A percentile compares a stretch with the other conserved stretches of the same genome.
These are phyloP conservation scores for Ophiostoma montium DNA, from an alignment of 2,329 filamentous ascomycete species.

Conservation along the genomic window DNA sequence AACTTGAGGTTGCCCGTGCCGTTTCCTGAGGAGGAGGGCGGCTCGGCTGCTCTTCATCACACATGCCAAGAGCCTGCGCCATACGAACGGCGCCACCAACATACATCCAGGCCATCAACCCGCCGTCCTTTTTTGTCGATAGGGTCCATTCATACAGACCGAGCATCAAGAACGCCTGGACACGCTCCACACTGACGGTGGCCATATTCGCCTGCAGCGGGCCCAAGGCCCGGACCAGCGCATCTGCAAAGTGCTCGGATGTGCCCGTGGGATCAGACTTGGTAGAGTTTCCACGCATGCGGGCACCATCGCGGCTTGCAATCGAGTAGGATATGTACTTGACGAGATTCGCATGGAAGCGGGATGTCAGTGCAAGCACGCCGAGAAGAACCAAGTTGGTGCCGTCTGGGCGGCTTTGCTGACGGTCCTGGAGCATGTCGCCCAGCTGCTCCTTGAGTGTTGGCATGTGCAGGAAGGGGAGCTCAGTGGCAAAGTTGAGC, in stretches of 20 bases:
- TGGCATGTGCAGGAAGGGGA: constrained; percentile 56
- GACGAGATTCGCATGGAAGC: constrained; percentile 49
- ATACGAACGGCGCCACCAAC: constrained; percentile 50
- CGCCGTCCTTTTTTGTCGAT: constrained; percentile 32
- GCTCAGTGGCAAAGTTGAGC: constrained; percentile 56
- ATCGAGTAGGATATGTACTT: constrained; percentile 33
- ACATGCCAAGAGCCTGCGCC: constrained; percentile 46
- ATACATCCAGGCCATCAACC: constrained; percentile 50
- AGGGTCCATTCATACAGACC: constrained; percentile 60
- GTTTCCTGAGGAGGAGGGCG: neutral
- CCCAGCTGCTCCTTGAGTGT: constrained; percentile 42
- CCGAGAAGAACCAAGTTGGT: constrained; percentile 48
- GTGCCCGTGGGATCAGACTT: constrained; percentile 38
- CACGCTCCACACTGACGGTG: constrained; percentile 43
- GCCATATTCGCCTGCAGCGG: constrained; percentile 33
- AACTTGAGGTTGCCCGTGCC: neutral
- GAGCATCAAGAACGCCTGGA: constrained; percentile 57
- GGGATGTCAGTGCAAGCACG: constrained; percentile 53
- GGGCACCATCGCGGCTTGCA: constrained; percentile 18
- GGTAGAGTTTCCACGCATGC: constrained; percentile 18
- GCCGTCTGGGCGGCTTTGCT: constrained; percentile 15
- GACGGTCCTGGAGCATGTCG: constrained; percentile 17
- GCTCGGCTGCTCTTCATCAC: constrained; percentile 34
- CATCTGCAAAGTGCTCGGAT: constrained; percentile 50
- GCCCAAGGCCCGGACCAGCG: constrained; percentile 37